Conservation (phyloP, 306 rosid genomes). For the Ceratonia siliqua region DNA sequence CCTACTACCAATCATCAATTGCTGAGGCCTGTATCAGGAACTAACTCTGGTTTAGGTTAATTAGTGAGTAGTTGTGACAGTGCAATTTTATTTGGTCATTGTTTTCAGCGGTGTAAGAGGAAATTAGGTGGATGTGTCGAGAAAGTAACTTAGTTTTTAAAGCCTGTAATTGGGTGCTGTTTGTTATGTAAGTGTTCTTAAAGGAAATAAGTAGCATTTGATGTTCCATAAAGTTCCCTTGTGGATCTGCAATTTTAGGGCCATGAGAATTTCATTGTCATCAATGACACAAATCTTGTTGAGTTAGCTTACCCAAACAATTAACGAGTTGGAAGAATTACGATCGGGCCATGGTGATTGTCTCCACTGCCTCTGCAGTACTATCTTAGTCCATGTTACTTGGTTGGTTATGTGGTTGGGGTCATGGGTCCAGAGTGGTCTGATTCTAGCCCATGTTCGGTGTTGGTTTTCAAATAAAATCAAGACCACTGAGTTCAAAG, state of each 20-base stretch:
- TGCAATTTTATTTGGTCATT: constrained; percentile 46
- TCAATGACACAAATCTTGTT: not conserved
- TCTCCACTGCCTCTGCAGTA: not conserved
- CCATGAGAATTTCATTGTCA: not conserved
- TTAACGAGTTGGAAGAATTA: not conserved
- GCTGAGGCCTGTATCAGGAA: constrained; percentile 80
- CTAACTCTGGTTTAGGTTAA: constrained; percentile 86
- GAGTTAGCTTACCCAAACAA: not conserved
- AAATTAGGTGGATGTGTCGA: constrained; percentile 41
- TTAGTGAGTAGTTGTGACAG: constrained; percentile 37
- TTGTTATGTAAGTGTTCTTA: constrained; percentile 48
- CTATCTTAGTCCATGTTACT: not conserved
- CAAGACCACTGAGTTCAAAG: not conserved
- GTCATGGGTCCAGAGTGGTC: not conserved
- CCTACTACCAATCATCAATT: constrained; percentile 65
- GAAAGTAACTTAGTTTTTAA: constrained; percentile 40
- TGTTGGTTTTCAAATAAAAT: not conserved
- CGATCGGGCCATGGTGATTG: not conserved
- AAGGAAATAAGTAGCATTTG: constrained; percentile 39
- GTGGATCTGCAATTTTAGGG: not conserved
- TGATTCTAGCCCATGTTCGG: not conserved
- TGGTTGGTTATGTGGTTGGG: too few relatives aligned
- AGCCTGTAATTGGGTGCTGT: constrained; percentile 55
- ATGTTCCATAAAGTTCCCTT: constrained; percentile 18
- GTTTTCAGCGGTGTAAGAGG: constrained; percentile 50